Percentiles rank a stretch among this genome's conserved stretches.
These are phyloP conservation scores for Botrytis galanthina DNA, from an alignment of 2,329 filamentous ascomycete genomes.

Conservation along the genomic window DNA sequence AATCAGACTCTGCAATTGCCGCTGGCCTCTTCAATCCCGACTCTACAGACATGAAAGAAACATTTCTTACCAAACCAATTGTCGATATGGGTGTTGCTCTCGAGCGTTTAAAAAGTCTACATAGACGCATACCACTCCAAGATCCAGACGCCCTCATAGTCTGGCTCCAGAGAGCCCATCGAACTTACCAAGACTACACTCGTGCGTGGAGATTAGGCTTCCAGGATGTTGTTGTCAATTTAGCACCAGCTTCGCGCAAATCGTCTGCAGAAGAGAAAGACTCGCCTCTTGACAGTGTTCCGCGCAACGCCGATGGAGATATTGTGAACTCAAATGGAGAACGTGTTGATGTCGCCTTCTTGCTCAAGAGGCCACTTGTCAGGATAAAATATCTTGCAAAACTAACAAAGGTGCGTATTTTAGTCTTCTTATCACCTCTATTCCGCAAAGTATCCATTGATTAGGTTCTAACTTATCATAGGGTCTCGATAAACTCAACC, in stretches of 20 bases:
- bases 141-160: slow-evolving; percentile 69
- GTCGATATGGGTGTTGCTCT: slow-evolving; percentile 90
- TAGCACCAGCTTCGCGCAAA: slow-evolving; percentile 63
- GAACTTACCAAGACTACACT: slow-evolving; percentile 82
- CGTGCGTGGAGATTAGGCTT: slow-evolving; percentile 90
- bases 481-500: slow-evolving; percentile 36
- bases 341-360: slow-evolving; percentile 87
- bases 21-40: slow-evolving; percentile 65
- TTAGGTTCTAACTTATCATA: slow-evolving; percentile 23
- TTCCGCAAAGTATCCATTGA: background rate
- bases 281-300: slow-evolving; percentile 57
- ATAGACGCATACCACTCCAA: slow-evolving; percentile 74
- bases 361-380: slow-evolving; percentile 85
- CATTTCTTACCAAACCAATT: slow-evolving; percentile 73
- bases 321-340: slow-evolving; percentile 66
- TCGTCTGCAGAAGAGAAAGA: slow-evolving; percentile 53
- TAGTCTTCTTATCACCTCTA: background rate
- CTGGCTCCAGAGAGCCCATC: slow-evolving; percentile 78
- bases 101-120: slow-evolving; percentile 76
- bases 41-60: slow-evolving; percentile 48
- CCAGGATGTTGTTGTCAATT: slow-evolving; percentile 89
- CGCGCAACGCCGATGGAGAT: slow-evolving; percentile 63
- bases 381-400: slow-evolving; percentile 85
- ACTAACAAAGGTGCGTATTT: slow-evolving; percentile 64
- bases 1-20: slow-evolving; percentile 61